These are phyloP conservation scores for Mycosarcoma maydis DNA, from an alignment of 1,284 basidiomycete species.

Conservation along the genomic window DNA sequence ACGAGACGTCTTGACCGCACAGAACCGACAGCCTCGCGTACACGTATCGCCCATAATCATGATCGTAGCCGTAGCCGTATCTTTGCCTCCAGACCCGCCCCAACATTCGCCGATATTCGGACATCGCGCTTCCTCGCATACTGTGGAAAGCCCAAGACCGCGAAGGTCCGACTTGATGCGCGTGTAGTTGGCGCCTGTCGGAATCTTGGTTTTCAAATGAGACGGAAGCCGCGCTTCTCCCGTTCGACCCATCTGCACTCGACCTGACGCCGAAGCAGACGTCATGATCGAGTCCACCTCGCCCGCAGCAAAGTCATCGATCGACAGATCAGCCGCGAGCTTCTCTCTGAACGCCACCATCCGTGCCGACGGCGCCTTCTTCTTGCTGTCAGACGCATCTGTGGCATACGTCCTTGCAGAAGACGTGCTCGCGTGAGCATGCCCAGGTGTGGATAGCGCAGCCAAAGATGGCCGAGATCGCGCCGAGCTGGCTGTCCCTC, in stretches of 20 bases:
- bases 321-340: conserved; percentile 51
- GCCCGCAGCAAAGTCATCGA: conserved; percentile 55
- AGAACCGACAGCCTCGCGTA: conserved; percentile 96
- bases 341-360: conserved; percentile 53
- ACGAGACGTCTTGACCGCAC: conserved; percentile 93
- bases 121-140: conserved; percentile 98
- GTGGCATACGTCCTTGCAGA: conserved; percentile 28
- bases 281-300: conserved; percentile 24
- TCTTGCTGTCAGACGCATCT: conserved; percentile 13
- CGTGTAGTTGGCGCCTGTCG: conserved; percentile 85
- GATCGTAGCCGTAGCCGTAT: conserved; percentile 82
- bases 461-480: conserved; percentile 3
- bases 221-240: conserved; percentile 77
- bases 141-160: conserved; percentile 89
- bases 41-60: conserved; percentile 99
- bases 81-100: conserved; percentile 82
- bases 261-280: conserved; percentile 3
- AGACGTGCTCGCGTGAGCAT: background rate
- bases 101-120: conserved; percentile 99
- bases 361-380: conserved; percentile 23
- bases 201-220: conserved; percentile 84
- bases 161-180: conserved; percentile 95
- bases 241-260: conserved; percentile 57
- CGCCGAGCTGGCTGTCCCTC: conserved; percentile 22
- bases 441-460: background rate